Evolutionary conservation across 2,329 filamentous ascomycete genomes (phyloP).

Genomic region (Chrysosporium keratinophilum): DNA sequence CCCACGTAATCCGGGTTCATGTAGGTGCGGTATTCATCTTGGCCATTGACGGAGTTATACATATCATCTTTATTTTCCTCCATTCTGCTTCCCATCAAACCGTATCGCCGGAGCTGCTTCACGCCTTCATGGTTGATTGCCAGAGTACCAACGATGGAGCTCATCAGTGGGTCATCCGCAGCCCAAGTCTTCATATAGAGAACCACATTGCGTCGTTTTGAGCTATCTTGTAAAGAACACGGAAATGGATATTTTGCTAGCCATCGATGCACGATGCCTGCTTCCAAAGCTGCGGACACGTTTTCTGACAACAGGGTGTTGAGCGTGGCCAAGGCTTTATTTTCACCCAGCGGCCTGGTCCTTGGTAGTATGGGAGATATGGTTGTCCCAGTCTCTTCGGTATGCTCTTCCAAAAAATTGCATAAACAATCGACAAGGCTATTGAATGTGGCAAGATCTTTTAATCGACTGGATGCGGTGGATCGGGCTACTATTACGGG

Average conservation of each 20-base stretch:
- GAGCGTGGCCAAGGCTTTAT: slow-evolving; percentile 42
- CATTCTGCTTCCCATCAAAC: slow-evolving; percentile 35
- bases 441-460: slow-evolving; percentile 29
- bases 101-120: slow-evolving; percentile 34
- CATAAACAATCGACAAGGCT: slow-evolving; percentile 35
- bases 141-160: slow-evolving; percentile 33
- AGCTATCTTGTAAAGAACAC: slow-evolving; percentile 46
- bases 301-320: slow-evolving; percentile 53
- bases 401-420: slow-evolving; percentile 33
- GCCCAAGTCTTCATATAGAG: slow-evolving; percentile 35
- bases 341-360: slow-evolving; percentile 35
- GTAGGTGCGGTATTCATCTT: slow-evolving; percentile 27
- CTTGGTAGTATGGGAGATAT: slow-evolving; percentile 32
- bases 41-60: background rate
- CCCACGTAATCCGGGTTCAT: slow-evolving; percentile 40
- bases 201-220: slow-evolving; percentile 32
- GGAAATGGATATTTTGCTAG: slow-evolving; percentile 60
- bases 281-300: slow-evolving; percentile 48
- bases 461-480: slow-evolving; percentile 26
- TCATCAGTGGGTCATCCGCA: slow-evolving; percentile 36
- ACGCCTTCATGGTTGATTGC: slow-evolving; percentile 30
- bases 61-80: slow-evolving; percentile 21
- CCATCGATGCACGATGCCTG: slow-evolving; percentile 61
- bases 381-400: slow-evolving; percentile 26
- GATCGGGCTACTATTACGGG: slow-evolving; percentile 28